Evolutionary conservation across 768 basidiomycete species (phyloP), one percentile per base, ranked within the genome.

Genomic region (Mycena sanguinolenta): DNA sequence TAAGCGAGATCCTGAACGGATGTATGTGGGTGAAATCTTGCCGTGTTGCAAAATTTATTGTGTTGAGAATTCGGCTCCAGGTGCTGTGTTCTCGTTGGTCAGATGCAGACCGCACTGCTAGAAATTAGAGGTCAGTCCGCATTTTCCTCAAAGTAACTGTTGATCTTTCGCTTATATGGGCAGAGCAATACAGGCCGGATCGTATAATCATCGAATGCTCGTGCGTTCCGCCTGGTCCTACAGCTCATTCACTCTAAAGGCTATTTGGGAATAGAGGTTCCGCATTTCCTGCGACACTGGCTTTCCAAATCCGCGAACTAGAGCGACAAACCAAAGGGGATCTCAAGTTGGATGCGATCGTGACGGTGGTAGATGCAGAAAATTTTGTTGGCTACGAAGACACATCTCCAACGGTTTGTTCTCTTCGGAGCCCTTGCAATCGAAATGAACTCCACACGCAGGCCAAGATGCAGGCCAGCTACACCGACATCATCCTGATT

Each of bases 141-240:
- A 16, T 28, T n/a, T n/a, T 23, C 25, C 8, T 30, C 30, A 3
- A 34, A 23, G 10, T n/a, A 38, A 61, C 21, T 70, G 13, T 32
- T 50, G 21, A n/a, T 39, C 10, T 36, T 42, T 52, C 38, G 70
- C 23, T 46, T 6, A 69, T 30, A 17, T 57, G 49, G 49, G 46
- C 73, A 95, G 95, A 97, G 42, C 94, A 90, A 71, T 96, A 88
- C 80, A 82, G 85, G 23, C 96, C 96, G 3, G 95, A 98, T 80
- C 87, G 97, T 42, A 96, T 98, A 75, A 92, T 98, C 74, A 95
- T 98, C 69, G 97, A 98, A 82, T 95, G 94, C 86, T 97, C 95
- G 95, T 96, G 77, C 63, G 90, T 84, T n/a, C 49, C 30, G 27
- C 44, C 6, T 0, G 3, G 1, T 21, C 30, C 10, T 39, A 38